Evolutionary conservation across 129 eudicot species (phyloP), one percentile per base, ranked within the genome.

Genomic region (Saposhnikovia divaricata): DNA sequence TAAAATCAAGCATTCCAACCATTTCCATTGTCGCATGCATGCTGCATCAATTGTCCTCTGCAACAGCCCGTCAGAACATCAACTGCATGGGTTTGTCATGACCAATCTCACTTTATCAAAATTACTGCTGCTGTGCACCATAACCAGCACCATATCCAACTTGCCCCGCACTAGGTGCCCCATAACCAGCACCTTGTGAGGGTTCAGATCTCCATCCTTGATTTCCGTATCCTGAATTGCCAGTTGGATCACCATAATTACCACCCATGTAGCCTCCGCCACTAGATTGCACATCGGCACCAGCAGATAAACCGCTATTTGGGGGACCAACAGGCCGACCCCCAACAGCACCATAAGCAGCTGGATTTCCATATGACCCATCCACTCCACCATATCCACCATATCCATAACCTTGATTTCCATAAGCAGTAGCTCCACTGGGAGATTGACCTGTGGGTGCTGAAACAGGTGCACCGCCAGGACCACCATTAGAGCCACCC

Each of bases 381-480:
- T 91, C 98, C 28, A n/a, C 77, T 51, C 89, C 93, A 55, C 96
- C 98, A 84, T 93, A 93, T 23, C 93, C 92, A 81, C 98, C 97
- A 84, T 89, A 91, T 18, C 98, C 97, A 75, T 91, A 88, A 75
- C 92, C 93, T 81, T 94, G 97, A 82, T 80, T 91, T 44, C 97
- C 98, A 78, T 91, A 94, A 39, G 89, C 96, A 81, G 90, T 78
- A 82, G 88, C 91, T 63, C 88, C 95, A 77, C 89, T 85, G 44
- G 98, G 93, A 73, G 98, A 91, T 53, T 91, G 98, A 78, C 98
- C 96, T 14, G 96, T 76, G 34, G 89, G 86, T 72, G 80, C 86
- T 4, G 89, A 23, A 42, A 80, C 90, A 66, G 89, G 81, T 47
- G 85, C 87, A 82, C 85, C 89, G 37, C 79, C 87, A 46, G 51